Evolutionary conservation across 2,329 filamentous ascomycete species (phyloP).

Genomic region (Botryosphaeria agaves): DNA sequence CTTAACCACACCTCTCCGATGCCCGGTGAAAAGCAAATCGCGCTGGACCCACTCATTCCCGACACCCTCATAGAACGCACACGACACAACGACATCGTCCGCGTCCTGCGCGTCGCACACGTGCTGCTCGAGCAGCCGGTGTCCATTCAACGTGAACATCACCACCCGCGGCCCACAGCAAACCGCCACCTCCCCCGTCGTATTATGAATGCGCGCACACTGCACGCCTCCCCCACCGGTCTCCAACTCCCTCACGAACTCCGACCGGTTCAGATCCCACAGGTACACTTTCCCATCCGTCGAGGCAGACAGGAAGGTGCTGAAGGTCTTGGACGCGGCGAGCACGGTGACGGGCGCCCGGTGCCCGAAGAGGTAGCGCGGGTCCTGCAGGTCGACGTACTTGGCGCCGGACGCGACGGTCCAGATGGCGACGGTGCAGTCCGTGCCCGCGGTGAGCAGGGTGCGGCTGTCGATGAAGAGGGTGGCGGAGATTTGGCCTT

Average conservation of each 20-base stretch:
- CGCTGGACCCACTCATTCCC: slow-evolving; percentile 86
- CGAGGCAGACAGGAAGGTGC: slow-evolving; percentile 70
- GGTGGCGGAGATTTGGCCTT: slow-evolving; percentile 71
- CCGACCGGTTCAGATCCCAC: slow-evolving; percentile 85
- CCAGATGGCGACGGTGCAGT: slow-evolving; percentile 82
- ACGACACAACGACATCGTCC: slow-evolving; percentile 56
- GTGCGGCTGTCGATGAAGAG: slow-evolving; percentile 81
- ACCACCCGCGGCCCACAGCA: slow-evolving; percentile 59
- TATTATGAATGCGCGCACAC: slow-evolving; percentile 75
- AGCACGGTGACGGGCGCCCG: slow-evolving; percentile 67
- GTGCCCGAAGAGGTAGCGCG: slow-evolving; percentile 77
- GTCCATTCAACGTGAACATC: slow-evolving; percentile 78
- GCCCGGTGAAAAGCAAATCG: slow-evolving; percentile 76
- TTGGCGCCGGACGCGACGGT: slow-evolving; percentile 49
- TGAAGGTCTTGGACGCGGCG: slow-evolving; percentile 74
- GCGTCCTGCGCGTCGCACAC: slow-evolving; percentile 50
- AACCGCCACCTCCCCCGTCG: slow-evolving; percentile 76
- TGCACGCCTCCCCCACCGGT: slow-evolving; percentile 34
- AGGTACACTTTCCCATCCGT: slow-evolving; percentile 68
- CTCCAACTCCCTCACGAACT: slow-evolving; percentile 64
- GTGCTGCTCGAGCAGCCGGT: slow-evolving; percentile 63
- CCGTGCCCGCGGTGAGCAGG: slow-evolving; percentile 77
- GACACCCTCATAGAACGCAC: slow-evolving; percentile 82
- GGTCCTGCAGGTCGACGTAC: slow-evolving; percentile 59
- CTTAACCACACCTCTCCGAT: slow-evolving; percentile 68